phyloP scores from a whole-genome alignment of 148 eudicot species.

The Fagopyrum homotropicum region DNA sequence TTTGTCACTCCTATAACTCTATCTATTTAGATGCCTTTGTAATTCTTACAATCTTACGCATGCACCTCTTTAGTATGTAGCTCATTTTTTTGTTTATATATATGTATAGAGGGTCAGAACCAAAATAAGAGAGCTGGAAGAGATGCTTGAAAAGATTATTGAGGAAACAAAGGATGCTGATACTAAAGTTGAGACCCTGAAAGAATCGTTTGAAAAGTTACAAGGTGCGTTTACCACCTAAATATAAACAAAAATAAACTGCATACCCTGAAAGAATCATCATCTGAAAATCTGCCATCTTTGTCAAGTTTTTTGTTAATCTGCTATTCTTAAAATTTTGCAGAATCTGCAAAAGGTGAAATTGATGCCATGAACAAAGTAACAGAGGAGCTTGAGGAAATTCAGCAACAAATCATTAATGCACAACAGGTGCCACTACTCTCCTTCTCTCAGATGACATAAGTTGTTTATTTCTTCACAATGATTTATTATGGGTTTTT shows the following conservation, averaged over 20 bases:
- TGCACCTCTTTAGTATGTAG: not conserved
- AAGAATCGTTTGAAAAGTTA: conserved; percentile 46
- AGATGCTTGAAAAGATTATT: conserved; percentile 38
- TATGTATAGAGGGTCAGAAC: not conserved
- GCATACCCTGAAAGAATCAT: conserved; percentile 33
- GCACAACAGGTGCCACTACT: conserved; percentile 42
- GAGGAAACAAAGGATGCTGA: conserved; percentile 39
- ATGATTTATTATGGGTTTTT: not conserved
- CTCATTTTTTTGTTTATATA: not conserved
- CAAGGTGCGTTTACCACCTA: conserved; percentile 44
- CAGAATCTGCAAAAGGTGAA: conserved; percentile 74
- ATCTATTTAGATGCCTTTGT: not conserved
- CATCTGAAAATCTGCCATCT: not conserved
- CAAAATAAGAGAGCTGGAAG: conserved; percentile 31
- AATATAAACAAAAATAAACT: not conserved
- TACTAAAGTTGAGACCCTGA: conserved; percentile 38
- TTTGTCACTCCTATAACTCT: conserved; percentile 27
- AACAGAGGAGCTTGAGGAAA: conserved; percentile 33
- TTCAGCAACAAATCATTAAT: conserved; percentile 40
- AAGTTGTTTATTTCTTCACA: not conserved
- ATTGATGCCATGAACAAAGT: conserved; percentile 41
- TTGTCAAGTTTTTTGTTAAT: conserved; percentile 10
- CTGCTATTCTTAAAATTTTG: conserved; percentile 12
- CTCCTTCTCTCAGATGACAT: not conserved
- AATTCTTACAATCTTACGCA: not conserved